phyloP scores from a whole-genome alignment of 2,329 filamentous ascomycete genomes.

The Periconia digitata region DNA sequence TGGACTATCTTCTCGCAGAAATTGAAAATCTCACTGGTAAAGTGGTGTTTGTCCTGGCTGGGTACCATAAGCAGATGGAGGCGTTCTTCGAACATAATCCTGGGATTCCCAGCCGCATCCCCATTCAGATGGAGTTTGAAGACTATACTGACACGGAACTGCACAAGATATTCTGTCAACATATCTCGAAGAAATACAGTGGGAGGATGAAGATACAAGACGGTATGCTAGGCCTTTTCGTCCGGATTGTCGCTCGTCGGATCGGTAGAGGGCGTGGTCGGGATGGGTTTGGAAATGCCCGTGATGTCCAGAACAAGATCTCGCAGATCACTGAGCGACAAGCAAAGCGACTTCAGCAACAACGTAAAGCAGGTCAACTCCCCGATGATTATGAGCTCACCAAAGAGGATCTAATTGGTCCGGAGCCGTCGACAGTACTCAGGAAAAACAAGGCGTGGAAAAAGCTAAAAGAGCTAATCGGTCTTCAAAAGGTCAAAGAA shows the following conservation, averaged over 20 bases:
- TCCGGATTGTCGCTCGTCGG: conserved; percentile 63
- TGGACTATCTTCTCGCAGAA: conserved; percentile 72
- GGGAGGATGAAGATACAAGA: conserved; percentile 62
- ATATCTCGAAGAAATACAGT: conserved; percentile 58
- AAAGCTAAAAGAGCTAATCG: conserved; percentile 60
- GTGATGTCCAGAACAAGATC: conserved; percentile 66
- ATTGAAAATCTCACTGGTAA: conserved; percentile 72
- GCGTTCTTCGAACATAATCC: conserved; percentile 74
- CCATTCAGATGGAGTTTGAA: conserved; percentile 64
- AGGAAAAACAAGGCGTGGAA: conserved; percentile 58
- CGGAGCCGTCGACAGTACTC: conserved; percentile 61
- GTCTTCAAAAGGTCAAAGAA: conserved; percentile 64
- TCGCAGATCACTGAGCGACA: conserved; percentile 60
- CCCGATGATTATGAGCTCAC: conserved; percentile 63
- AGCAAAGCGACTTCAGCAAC: conserved; percentile 54
- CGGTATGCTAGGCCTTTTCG: conserved; percentile 62
- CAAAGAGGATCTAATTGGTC: conserved; percentile 71
- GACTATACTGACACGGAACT: conserved; percentile 71
- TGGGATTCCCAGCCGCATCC: conserved; percentile 70
- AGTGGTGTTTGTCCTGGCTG: conserved; percentile 71
- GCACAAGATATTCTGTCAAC: conserved; percentile 58
- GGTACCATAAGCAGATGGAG: conserved; percentile 76
- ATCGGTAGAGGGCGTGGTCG: conserved; percentile 64
- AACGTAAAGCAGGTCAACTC: conserved; percentile 45
- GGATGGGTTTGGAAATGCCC: conserved; percentile 73